Evolutionary conservation across 345 rosid genomes (phyloP).

Genomic region (Sisymbrium irio): DNA sequence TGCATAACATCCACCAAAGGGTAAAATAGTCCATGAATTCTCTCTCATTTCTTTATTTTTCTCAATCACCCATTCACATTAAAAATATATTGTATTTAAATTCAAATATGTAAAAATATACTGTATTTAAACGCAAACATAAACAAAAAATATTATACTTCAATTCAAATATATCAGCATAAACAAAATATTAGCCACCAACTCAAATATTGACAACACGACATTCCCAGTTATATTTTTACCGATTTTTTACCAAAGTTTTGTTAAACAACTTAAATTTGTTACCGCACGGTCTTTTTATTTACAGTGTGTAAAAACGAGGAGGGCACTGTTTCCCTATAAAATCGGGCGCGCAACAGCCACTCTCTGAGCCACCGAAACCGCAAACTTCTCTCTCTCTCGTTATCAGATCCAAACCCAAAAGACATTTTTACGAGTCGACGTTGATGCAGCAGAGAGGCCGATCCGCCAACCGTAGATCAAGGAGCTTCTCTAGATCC

Average conservation of each 20-base stretch:
- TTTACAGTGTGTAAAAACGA: background rate
- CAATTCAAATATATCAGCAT: background rate
- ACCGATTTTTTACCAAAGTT: no score
- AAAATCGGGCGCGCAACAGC: slow-evolving; percentile 9
- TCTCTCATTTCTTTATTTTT: background rate
- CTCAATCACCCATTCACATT: background rate
- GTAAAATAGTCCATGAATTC: background rate
- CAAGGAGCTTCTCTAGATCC: slow-evolving; percentile 79
- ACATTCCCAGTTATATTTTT: no score
- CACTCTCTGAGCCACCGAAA: background rate
- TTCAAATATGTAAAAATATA: background rate
- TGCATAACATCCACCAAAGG: background rate
- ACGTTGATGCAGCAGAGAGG: slow-evolving; percentile 73
- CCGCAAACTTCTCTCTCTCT: background rate
- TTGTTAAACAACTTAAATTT: no score
- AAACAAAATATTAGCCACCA: background rate
- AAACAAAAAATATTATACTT: background rate
- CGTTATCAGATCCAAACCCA: background rate
- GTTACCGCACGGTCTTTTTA: no score
- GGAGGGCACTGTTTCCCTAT: slow-evolving; percentile 16
- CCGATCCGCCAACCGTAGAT: slow-evolving; percentile 58
- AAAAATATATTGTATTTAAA: background rate
- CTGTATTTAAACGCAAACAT: background rate
- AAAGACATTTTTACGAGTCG: background rate
- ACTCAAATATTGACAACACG: background rate